phyloP scores from a whole-genome alignment of 495 filamentous ascomycete species.

The Choiromyces venosus region DNA sequence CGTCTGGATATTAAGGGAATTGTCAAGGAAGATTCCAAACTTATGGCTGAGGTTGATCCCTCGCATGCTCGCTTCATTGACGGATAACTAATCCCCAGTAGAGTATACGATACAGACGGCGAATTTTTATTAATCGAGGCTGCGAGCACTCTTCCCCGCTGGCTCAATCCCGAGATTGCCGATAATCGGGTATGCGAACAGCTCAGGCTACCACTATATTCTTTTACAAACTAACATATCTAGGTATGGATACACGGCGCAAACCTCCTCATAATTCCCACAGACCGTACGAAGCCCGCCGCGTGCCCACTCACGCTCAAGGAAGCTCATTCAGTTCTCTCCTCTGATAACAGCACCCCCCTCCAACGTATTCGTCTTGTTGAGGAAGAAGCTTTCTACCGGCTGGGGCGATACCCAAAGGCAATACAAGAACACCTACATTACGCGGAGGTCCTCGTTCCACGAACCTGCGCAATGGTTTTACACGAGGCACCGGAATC shows the following conservation, averaged over 20 bases:
- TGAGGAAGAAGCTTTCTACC: slow-evolving; percentile 85
- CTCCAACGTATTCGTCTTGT: slow-evolving; percentile 47
- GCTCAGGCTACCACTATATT: slow-evolving; percentile 12
- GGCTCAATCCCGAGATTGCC: slow-evolving; percentile 89
- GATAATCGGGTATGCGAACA: slow-evolving; percentile 58
- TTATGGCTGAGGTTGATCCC: slow-evolving; percentile 63
- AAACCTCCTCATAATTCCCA: slow-evolving; percentile 67
- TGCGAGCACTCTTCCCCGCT: slow-evolving; percentile 75
- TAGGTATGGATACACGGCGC: slow-evolving; percentile 72
- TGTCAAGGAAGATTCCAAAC: slow-evolving; percentile 65
- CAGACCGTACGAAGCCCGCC: slow-evolving; percentile 8
- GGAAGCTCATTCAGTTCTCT: slow-evolving; percentile 28
- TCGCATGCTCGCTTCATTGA: neutral
- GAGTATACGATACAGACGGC: slow-evolving; percentile 79
- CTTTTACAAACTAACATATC: neutral
- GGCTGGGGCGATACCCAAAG: slow-evolving; percentile 72
- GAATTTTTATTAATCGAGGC: slow-evolving; percentile 95
- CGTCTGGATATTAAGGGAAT: slow-evolving; percentile 79
- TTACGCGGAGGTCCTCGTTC: slow-evolving; percentile 63
- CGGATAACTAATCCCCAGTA: neutral
- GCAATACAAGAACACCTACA: slow-evolving; percentile 61
- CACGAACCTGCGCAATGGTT: slow-evolving; percentile 75
- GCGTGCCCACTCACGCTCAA: slow-evolving; percentile 28
- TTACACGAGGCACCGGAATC: slow-evolving; percentile 65
- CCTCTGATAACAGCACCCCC: neutral